Base-by-base conservation (phyloP, 441 rosid species). In the Gossypium gossypioides region DNA sequence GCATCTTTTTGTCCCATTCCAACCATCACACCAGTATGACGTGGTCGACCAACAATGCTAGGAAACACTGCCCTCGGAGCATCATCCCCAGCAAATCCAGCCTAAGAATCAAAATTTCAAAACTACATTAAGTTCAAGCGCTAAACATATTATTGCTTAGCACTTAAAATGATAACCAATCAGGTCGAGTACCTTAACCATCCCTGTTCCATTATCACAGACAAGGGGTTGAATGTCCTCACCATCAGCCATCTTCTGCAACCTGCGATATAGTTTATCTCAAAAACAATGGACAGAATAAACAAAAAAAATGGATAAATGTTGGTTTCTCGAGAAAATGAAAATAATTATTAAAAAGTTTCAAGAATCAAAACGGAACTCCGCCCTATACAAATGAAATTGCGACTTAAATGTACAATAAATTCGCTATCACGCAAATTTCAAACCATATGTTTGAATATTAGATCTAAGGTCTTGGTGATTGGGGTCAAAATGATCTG, bases 51-150 rank as follows among this genome's bases (percentile, higher is more conserved):
- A 50, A 76, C 83, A 74, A 80, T 74, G 78, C 83, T 80, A 54
- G 83, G 83, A 66, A 80, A 80, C 67, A 80, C 83, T 18, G 83
- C 83, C 54, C 83, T 74, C 22, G 80, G 78, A 71, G 80, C 80
- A 67, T 77, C 80, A 74, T 80, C 83, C 8, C 83, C 83, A 55
- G 83, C 80, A 77, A 80, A 80, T 54, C 83, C 83, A 62, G 83
- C 83, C 80, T 80, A 52, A 56, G 15, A 0, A 54, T 10, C 58
- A 37, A 44, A 44, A 34, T 32, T 42, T 55, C 19, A 8, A 19
- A 54, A 37, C 71, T 8, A 25, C 0, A 2, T n/a, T 67, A 48
- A n/a, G n/a, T 37, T 21, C 6, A 48, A n/a, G 50, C 21, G 8
- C 40, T 34, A 34, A 34, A 34, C 40, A 34, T 6, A 34, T 34